Evolutionary conservation across 306 rosid genomes (phyloP).

Genomic region (Prunus kanzakura): DNA sequence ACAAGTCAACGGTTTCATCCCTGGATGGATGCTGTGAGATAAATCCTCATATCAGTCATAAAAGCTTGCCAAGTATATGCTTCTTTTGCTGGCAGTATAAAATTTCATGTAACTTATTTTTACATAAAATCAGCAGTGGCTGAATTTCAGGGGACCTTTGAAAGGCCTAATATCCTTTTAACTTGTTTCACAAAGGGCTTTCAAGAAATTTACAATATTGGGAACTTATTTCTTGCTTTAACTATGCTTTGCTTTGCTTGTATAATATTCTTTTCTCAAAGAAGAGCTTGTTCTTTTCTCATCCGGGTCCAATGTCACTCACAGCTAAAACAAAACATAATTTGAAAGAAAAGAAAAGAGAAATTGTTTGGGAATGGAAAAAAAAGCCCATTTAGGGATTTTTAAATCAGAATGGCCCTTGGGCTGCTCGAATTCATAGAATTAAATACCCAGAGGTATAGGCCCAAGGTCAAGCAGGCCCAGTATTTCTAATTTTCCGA

Average conservation of each 20-base stretch:
- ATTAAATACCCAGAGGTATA: too few relatives aligned
- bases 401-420: too few relatives aligned
- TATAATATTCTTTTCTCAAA: neutral
- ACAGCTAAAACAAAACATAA: too few relatives aligned
- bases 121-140: slow-evolving; percentile 36
- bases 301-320: too few relatives aligned
- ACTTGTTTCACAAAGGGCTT: neutral
- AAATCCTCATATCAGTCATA: neutral
- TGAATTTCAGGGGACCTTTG: slow-evolving; percentile 34
- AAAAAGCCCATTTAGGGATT: too few relatives aligned
- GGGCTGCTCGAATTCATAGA: too few relatives aligned
- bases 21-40: slow-evolving; percentile 89
- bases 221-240: neutral
- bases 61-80: slow-evolving; percentile 1
- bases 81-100: slow-evolving; percentile 23
- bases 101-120: slow-evolving; percentile 31
- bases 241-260: neutral
- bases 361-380: too few relatives aligned
- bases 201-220: neutral
- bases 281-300: too few relatives aligned
- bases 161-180: slow-evolving; percentile 14
- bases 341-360: too few relatives aligned
- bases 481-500: too few relatives aligned
- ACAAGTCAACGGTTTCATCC: slow-evolving; percentile 74
- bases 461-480: too few relatives aligned